These are phyloP conservation scores for Ustilago loliicola DNA, from an alignment of 1,284 basidiomycete genomes.

Conservation along the genomic window DNA sequence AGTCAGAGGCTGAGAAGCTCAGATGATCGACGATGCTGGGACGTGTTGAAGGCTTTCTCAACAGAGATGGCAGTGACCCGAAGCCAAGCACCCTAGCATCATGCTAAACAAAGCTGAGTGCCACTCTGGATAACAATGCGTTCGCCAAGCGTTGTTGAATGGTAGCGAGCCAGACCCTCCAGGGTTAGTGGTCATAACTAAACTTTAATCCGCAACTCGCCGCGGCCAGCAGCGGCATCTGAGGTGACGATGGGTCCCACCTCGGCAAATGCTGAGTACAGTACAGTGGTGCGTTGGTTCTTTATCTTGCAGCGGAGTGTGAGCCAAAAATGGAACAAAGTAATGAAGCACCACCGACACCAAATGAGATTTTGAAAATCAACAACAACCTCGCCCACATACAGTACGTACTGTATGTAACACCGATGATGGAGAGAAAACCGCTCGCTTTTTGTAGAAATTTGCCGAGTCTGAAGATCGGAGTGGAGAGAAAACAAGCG, in stretches of 20 bases:
- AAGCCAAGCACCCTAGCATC: too few relatives aligned
- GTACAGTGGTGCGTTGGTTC: background rate
- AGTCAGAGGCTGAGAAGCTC: background rate
- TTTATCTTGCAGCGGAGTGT: background rate
- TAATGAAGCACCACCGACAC: too few relatives aligned
- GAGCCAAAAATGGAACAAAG: background rate
- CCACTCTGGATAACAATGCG: background rate
- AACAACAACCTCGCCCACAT: constrained; percentile 2
- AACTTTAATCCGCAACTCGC: background rate
- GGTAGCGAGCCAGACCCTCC: background rate
- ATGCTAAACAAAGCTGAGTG: background rate
- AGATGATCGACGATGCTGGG: too few relatives aligned
- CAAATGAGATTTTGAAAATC: too few relatives aligned
- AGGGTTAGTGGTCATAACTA: background rate
- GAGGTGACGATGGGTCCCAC: background rate
- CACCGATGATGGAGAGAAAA: background rate
- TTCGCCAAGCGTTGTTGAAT: background rate
- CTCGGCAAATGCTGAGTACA: background rate
- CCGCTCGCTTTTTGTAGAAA: background rate
- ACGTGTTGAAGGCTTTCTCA: too few relatives aligned
- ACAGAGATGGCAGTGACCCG: too few relatives aligned
- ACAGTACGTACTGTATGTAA: too few relatives aligned
- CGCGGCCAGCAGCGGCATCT: background rate
- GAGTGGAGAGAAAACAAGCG: background rate
- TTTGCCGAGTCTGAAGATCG: constrained; percentile 2